Evolutionary conservation across 2,329 filamentous ascomycete species (phyloP), one percentile per base, ranked within the genome.

Genomic region (Aspergillus pseudoviridinutans): DNA sequence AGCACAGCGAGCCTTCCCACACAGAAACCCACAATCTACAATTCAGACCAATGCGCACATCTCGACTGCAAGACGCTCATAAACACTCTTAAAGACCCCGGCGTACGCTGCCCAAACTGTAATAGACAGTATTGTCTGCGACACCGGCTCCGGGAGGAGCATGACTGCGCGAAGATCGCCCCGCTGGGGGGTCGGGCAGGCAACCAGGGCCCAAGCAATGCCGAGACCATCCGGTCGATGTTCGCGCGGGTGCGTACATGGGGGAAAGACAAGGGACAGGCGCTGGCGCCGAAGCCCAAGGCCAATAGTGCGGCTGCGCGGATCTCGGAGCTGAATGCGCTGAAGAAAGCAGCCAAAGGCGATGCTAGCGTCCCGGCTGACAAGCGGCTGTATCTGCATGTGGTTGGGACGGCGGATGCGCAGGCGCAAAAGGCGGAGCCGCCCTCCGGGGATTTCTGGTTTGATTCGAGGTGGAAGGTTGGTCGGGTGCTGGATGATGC

Each of bases 331-430:
- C 80, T 93, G 6, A 91, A 91, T 61, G 85, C 83, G 9, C 79
- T 99, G 46, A 97, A 96, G 78, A 89, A 88, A 71, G 86, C 84
- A 0, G 93, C 94, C 2, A 97, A 96, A 77, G 95, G 95, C 1
- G 93, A 97, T 63, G 86, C 86, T 9, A 93, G 91, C 67, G 75
- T 97, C 0, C 81, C 91, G 0, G 74, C 80, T 0, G 91, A 96
- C 62, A 96, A 95, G 78, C 80, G 94, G n/a, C 77, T 99, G 1
- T 97, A 97, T 70, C 70, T 99, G 0, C 87, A 90, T 70, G 90
- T 97, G 20, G 93, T 97, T 71, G 94, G 93, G 0, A 91, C 92
- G 68, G 90, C 90, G 9, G 90, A 91, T 67, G 95, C 91, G 0
- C 88, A 92, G 1, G 95, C 91, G 0, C 88, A 92, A 1, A 89